A percentile compares a stretch with the other conserved stretches of the same genome.
Conservation (phyloP, 306 rosid genomes). For the Malus orientalis region DNA sequence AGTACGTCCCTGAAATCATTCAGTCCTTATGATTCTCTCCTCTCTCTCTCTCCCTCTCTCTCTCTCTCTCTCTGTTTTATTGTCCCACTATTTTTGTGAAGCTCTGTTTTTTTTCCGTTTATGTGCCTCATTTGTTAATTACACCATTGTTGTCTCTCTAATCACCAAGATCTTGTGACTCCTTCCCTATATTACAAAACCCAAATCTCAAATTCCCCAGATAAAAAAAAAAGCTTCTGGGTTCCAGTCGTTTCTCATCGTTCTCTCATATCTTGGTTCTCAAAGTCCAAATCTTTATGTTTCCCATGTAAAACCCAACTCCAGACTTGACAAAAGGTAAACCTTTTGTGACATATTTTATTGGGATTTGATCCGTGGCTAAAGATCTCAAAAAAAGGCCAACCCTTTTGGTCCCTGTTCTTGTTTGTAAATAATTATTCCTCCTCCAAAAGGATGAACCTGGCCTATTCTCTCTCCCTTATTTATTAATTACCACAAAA, state of each 20-base stretch:
- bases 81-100: slow-evolving; percentile 1
- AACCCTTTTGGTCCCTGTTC: not conserved
- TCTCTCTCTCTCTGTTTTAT: not conserved
- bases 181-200: not conserved
- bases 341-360: slow-evolving; percentile 17
- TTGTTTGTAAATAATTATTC: slow-evolving; percentile 19
- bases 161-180: not conserved
- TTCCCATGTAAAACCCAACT: not conserved
- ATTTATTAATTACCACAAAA: not conserved
- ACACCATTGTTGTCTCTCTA: not conserved
- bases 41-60: not conserved
- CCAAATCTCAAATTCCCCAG: not conserved
- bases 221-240: not conserved
- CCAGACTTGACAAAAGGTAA: not conserved
- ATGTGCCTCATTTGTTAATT: not conserved
- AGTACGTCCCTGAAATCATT: not conserved
- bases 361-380: slow-evolving; percentile 21
- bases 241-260: not conserved
- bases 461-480: slow-evolving; percentile 19
- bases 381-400: slow-evolving; percentile 10
- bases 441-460: slow-evolving; percentile 33
- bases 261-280: not conserved
- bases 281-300: not conserved
- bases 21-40: not conserved
- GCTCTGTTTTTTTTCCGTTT: slow-evolving; percentile 5